Percentiles rank a stretch among this genome's conserved stretches.
These are phyloP conservation scores for Thielaviopsis populi DNA, from an alignment of 2,329 filamentous ascomycete species.

Conservation along the genomic window DNA sequence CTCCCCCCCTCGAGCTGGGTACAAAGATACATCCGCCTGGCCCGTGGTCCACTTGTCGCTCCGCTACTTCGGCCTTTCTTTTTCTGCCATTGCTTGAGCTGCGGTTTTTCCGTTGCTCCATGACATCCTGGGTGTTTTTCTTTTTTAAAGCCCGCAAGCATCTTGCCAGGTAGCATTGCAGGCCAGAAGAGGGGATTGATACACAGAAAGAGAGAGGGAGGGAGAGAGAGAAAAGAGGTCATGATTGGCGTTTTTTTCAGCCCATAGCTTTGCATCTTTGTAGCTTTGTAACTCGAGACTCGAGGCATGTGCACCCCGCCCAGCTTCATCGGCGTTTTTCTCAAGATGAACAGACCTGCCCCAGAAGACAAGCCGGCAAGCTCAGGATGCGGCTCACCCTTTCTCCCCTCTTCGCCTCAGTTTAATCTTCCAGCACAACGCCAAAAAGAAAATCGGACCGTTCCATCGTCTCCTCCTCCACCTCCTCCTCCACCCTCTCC, in stretches of 20 bases:
- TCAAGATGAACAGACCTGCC: background rate
- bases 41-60: background rate
- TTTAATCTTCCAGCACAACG: background rate
- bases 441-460: background rate
- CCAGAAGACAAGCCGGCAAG: too few species aligned
- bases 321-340: background rate
- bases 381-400: slow-evolving; percentile 2
- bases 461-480: background rate
- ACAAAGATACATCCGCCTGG: background rate
- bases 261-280: background rate
- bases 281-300: background rate
- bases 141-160: background rate
- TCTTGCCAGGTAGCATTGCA: background rate
- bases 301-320: background rate
- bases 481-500: background rate
- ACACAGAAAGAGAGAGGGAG: background rate
- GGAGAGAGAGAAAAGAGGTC: background rate
- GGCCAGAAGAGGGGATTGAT: too few species aligned
- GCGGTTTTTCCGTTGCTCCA: background rate
- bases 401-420: background rate
- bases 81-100: background rate
- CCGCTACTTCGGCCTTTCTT: slow-evolving; percentile 4
- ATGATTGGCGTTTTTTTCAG: slow-evolving; percentile 1
- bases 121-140: background rate
- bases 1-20: background rate